Base-by-base conservation (phyloP, 495 filamentous ascomycete genomes). In the Tuber indicum region DNA sequence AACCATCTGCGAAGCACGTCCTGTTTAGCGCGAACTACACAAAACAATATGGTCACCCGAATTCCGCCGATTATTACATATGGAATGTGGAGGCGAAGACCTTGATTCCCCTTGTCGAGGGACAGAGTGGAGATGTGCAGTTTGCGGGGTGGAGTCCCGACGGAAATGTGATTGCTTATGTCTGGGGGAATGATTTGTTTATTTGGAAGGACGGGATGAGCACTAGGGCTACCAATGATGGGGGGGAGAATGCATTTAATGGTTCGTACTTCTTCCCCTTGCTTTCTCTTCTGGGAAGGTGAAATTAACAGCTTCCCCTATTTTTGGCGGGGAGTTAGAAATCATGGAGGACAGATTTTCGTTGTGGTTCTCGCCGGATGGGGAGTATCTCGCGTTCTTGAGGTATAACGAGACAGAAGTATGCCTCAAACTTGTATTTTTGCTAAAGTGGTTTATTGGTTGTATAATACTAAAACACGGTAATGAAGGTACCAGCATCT, bases 341-440 rank as follows among this genome's bases (percentile, higher is more conserved):
- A 88, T 90, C 58, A 86, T 89, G 70, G 84, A 86, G 42, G 84
- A 83, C 76, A 84, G 84, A 21, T 85, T 84, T 32, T 84, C 86
- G 1, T 84, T 89, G 6, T 90, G 89, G 89, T 90, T 87, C 76
- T 89, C 88, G 1, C 88, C 88, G 19, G 89, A 90, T 74, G 88
- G 87, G 39, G 80, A 88, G 77, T 86, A 87, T 49, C 84, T 90
- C 49, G 88, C 88, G 10, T 90, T 86, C 74, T 85, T 90, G 74
- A 86, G 85, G 77, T 88, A 89, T 82, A 86, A 90, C 75, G 89
- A 90, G 83, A 89, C 87, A 1, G 89, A 87, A 14, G 89, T 80
- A 72, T 39, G 74, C 39, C 1, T 46, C 7, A n/a, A n/a, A n/a
- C n/a, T n/a, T n/a, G n/a, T n/a, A n/a, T n/a, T n/a, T n/a, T n/a